Base-by-base conservation (phyloP, 2,329 filamentous ascomycete species). In the Clonostachys solani region DNA sequence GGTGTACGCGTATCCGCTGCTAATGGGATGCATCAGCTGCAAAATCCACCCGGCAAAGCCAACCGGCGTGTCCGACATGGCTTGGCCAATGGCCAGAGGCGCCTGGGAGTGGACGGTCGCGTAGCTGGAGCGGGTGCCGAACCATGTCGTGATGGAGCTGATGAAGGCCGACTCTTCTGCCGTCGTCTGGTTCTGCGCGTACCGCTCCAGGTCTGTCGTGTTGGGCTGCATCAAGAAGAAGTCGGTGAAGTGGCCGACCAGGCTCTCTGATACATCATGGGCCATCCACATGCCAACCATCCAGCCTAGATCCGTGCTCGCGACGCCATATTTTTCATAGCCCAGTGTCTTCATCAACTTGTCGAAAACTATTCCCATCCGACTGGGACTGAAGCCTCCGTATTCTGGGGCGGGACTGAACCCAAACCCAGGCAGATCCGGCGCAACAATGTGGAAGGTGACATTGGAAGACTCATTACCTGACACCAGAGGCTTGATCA, bases 191-290 rank as follows among this genome's bases (percentile, higher is more conserved):
- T 47, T 47, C 12, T 36, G 34, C 12, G 15, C 36, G 45, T 47
- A 47, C 16, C 45, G 38, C 45, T 47, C 45, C 6, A 35, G 23
- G 33, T 47, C 45, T 13, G 18, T 36, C 8, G 45, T 33, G 38
- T 33, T 47, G 29, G 45, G 16, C 29, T 29, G 38, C 9, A 47
- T 18, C n/a, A 47, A 16, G 19, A 16, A 47, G 45, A 49, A 49
- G 9, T 65, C 70, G 2, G 63, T 65, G 0, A 65, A 54, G 23
- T 23, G 69, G 13, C 55, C 73, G 40, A 61, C 58, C 7, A 57
- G 53, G 18, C 18, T 34, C 4, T 33, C 36, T 4, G 36, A 40
- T 6, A 42, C 36, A 9, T 37, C 38, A 10, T 35, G 40, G 17
- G 18, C 29, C 47, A 46, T 46, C 23, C 18, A 43, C 23, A 49